These are phyloP conservation scores for Cucumis cinereus DNA, from an alignment of 306 rosid genomes.

Conservation along the genomic window DNA sequence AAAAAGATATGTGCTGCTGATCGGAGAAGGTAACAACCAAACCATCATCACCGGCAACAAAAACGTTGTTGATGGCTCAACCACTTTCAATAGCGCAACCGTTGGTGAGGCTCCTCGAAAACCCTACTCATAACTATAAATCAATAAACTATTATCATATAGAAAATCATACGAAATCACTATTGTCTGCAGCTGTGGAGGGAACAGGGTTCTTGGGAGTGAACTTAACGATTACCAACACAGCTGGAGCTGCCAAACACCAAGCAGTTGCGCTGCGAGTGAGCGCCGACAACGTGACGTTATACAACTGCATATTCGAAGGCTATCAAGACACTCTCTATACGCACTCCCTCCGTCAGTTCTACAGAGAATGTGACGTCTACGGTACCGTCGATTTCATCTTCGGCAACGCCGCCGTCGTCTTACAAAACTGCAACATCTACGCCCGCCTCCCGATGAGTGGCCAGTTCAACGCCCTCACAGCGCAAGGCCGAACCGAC, in stretches of 20 bases:
- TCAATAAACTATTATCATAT: no score
- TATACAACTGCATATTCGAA: conserved; percentile 1
- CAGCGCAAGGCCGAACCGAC: conserved; percentile 7
- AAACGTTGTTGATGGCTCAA: conserved; percentile 64
- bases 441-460: not conserved
- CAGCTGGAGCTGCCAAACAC: not conserved
- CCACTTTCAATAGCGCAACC: conserved; percentile 83
- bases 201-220: conserved; percentile 52
- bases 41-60: conserved; percentile 67
- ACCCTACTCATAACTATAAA: not conserved
- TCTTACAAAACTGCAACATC: conserved; percentile 1
- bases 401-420: conserved; percentile 7
- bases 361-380: conserved; percentile 7
- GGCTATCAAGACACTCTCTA: conserved; percentile 12
- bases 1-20: conserved; percentile 52
- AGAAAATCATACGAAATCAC: no score
- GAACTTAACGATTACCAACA: conserved; percentile 41
- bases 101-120: conserved; percentile 37
- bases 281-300: not conserved
- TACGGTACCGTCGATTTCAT: conserved; percentile 12
- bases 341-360: conserved; percentile 6
- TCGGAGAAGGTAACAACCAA: conserved; percentile 77
- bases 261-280: conserved; percentile 9
- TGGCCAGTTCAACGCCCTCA: conserved; percentile 4
- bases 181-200: conserved; percentile 29